Conservation (phyloP, 495 filamentous ascomycete genomes). For the Aspergillus sclerotiicarbonarius region DNA sequence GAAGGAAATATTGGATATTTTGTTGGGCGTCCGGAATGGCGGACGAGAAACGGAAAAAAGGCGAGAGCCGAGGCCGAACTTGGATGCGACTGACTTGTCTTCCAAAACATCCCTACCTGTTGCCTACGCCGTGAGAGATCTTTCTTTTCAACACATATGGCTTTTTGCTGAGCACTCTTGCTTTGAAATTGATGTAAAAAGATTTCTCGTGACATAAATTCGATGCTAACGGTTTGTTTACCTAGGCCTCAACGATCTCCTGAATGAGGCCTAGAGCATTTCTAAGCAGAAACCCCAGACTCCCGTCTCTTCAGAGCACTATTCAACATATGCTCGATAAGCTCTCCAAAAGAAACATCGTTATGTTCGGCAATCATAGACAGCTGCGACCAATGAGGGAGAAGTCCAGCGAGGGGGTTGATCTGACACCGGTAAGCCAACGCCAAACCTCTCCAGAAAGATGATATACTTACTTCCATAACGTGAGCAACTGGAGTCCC, state of each 20-base stretch:
- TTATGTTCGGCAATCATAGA: slow-evolving; percentile 10
- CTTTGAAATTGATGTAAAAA: too few species aligned
- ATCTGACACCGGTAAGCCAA: neutral
- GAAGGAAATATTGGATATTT: too few species aligned
- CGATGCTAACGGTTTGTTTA: neutral
- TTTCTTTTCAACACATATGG: too few species aligned
- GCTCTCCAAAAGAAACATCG: slow-evolving; percentile 2
- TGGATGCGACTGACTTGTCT: too few species aligned
- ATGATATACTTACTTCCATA: slow-evolving; percentile 9
- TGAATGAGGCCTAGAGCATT: neutral
- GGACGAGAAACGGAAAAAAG: too few species aligned
- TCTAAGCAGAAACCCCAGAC: neutral
- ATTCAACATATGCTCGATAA: slow-evolving; percentile 3
- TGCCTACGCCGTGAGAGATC: too few species aligned
- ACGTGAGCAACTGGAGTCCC: neutral
- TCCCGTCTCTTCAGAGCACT: slow-evolving; percentile 5
- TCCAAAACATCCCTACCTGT: too few species aligned
- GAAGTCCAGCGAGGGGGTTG: slow-evolving; percentile 8
- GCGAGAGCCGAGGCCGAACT: too few species aligned
- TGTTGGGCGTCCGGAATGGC: too few species aligned
- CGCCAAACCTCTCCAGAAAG: neutral
- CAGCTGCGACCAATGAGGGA: slow-evolving; percentile 9
- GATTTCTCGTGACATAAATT: too few species aligned
- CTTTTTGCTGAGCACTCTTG: too few species aligned
- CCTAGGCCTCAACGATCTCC: neutral